Base-by-base conservation (phyloP, 495 filamentous ascomycete genomes). In the Darksidea phi region DNA sequence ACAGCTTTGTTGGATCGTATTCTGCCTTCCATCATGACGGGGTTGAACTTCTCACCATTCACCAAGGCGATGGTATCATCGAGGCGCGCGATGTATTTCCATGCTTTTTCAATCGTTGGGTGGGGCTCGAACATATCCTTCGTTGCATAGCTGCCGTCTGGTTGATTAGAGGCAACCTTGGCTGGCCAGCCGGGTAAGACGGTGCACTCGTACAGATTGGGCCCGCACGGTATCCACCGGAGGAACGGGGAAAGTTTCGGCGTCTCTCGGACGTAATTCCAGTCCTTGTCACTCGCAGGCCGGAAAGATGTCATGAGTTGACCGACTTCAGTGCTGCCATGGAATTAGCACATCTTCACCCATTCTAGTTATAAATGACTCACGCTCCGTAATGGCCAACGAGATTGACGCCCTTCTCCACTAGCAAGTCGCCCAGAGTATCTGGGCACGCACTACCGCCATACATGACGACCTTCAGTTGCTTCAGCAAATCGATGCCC, bases 1-100 rank as follows among this genome's bases (percentile, higher is more conserved):
- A 87, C 73, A 1, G 79, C 57, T 10, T 72, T 67, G 49, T 81
- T 70, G 20, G 80, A 72, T 48, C 80, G 78, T 21, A 88, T 77
- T 0, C 64, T 69, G 1, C 82, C 80, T 67, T 89, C 87, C 47
- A 86, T 82, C 0, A 77, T 71, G 4, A 87, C 62, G 0, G 87
- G 86, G n/a, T 86, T 73, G 0, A 88, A 78, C 57, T 91, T 91
- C 65, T 89, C 86, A 0, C 87, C 87, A 56, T 83, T 90, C 6
- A 80, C 66, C 7, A 90, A 77, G 0, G 81, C 85, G 13, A 90
- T 77, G 1, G 79, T 75, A 61, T 88, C 84, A 55, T 91, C 88
- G 1, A 81, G 66, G 6, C 87, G 77, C 4, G 76, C 79, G 18
- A 82, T 67, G 54, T 86, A 88, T 61, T 86, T 88, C 82, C 85